Evolutionary conservation across 2,329 filamentous ascomycete genomes (phyloP), one percentile per base, ranked within the genome.

Genomic region (Fusarium praegraminearum): DNA sequence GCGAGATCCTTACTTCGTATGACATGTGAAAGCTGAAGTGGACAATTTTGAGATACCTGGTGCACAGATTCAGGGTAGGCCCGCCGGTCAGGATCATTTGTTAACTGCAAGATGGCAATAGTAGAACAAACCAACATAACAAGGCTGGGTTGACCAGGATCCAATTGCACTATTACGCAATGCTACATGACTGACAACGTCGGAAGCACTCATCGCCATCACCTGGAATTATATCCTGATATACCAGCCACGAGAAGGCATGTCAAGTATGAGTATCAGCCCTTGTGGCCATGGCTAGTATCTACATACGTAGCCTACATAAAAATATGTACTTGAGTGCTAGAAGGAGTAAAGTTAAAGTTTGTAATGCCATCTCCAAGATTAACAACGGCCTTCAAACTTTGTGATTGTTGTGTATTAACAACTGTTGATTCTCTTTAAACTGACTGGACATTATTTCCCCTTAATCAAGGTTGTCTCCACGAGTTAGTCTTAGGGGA

Each of bases 391-490:
- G 26, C 12, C 20, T 16, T 30, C 33, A 10, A 15, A n/a, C 8
- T 11, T 52, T 18, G n/a, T 49, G 18, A 15, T 30, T 20, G 13
- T 7, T 12, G 8, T 36, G 16, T 41, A 12, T 16, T 20, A 40
- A 33, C 26, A 22, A 32, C 38, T 11, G 26, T 35, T 45, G 38
- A 51, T 13, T 18, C 20, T 18, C 26, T 20, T 18, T 22, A 36
- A 47, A 32, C 4, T 13, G 24, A n/a, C 28, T 44, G 22, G 41
- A 28, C 18, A 50, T 41, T 13, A 24, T 40, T 51, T 50, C 62
- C 62, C 62, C 62, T 65, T 62, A 66, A 66, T 61, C 41, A 61
- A 60, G 41, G 50, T 52, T 52, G 62, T 57, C 56, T 57, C 44
- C 35, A 55, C 35, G 16, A 47, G 40, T 44, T 43, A 40, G 26